A percentile compares a stretch with the other conserved stretches of the same genome.
Evolutionary conservation across 345 rosid species (phyloP).

Genomic region (Linum tenue): DNA sequence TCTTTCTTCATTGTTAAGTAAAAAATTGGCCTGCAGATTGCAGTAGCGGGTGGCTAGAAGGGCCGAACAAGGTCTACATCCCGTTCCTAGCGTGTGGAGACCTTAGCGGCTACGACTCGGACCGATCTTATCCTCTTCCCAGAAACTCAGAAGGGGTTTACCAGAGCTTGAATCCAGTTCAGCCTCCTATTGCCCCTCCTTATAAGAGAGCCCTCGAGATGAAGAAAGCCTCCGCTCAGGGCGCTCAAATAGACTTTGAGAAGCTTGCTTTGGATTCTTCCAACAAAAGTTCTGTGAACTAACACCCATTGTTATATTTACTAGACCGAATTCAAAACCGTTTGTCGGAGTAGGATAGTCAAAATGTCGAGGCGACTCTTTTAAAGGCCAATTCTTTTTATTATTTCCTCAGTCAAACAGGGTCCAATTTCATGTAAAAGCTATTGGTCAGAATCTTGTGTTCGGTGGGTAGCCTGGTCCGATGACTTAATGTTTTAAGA

Average conservation of each 20-base stretch:
- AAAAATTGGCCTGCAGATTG: conserved; percentile 51
- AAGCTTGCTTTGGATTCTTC: conserved; percentile 37
- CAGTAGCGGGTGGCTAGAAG: conserved; percentile 86
- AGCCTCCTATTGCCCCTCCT: conserved; percentile 91
- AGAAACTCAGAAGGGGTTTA: conserved; percentile 63
- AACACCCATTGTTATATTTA: too few species aligned
- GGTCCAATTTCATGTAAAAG: too few species aligned
- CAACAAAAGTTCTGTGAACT: too few species aligned
- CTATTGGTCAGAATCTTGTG: too few species aligned
- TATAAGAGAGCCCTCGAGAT: conserved; percentile 78
- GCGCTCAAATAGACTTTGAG: conserved; percentile 30
- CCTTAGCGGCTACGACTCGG: conserved; percentile 81
- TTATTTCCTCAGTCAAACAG: conserved; percentile 18
- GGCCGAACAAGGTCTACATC: conserved; percentile 83
- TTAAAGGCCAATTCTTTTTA: conserved; percentile 4
- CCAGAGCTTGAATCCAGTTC: conserved; percentile 82
- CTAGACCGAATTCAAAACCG: too few species aligned
- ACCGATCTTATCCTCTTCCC: conserved; percentile 82
- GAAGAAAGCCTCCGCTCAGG: conserved; percentile 79
- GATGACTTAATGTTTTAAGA: too few species aligned
- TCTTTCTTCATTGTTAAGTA: too few species aligned
- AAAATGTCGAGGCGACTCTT: too few species aligned
- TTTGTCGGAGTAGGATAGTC: too few species aligned
- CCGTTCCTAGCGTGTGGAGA: conserved; percentile 90
- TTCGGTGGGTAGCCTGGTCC: too few species aligned